phyloP scores from a whole-genome alignment of 305 asterid species.

The Galium porrigens region DNA sequence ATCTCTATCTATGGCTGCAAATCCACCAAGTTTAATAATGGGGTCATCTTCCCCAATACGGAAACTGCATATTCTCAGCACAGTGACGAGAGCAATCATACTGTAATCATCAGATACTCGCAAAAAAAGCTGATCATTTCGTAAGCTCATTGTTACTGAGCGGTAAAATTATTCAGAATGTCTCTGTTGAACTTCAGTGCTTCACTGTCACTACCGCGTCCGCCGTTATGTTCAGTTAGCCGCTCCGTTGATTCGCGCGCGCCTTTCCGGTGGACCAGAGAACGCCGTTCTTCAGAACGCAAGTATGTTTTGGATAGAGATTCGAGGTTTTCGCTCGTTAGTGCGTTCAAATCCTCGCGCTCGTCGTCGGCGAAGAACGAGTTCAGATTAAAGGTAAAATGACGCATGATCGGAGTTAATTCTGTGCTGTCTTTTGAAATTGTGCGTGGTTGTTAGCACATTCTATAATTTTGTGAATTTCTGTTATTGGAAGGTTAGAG shows the following conservation, averaged over 20 bases:
- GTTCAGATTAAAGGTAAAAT: slow-evolving; percentile 16
- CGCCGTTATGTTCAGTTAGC: slow-evolving; percentile 14
- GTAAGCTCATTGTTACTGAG: background rate
- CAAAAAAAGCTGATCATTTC: background rate
- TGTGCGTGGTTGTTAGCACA: background rate
- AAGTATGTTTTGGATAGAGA: background rate
- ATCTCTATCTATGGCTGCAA: slow-evolving; percentile 5
- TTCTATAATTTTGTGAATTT: slow-evolving; percentile 5
- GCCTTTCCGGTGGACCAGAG: slow-evolving; percentile 14
- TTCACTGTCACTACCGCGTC: slow-evolving; percentile 25
- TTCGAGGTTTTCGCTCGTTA: background rate
- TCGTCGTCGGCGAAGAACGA: slow-evolving; percentile 6
- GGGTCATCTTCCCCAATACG: background rate
- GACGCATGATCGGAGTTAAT: slow-evolving; percentile 2
- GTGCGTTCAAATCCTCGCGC: slow-evolving; percentile 6
- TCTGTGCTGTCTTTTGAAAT: background rate
- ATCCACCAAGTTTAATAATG: slow-evolving; percentile 3
- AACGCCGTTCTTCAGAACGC: slow-evolving; percentile 7
- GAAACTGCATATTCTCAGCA: background rate
- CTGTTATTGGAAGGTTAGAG: slow-evolving; percentile 35
- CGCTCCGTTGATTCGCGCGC: slow-evolving; percentile 17
- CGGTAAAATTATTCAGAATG: slow-evolving; percentile 18
- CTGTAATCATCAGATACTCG: background rate
- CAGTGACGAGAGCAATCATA: background rate
- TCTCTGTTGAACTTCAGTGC: slow-evolving; percentile 20